A percentile compares a stretch with the other conserved stretches of the same genome.
phyloP scores from a whole-genome alignment of 2,329 filamentous ascomycete species.

The Alternaria triticina region DNA sequence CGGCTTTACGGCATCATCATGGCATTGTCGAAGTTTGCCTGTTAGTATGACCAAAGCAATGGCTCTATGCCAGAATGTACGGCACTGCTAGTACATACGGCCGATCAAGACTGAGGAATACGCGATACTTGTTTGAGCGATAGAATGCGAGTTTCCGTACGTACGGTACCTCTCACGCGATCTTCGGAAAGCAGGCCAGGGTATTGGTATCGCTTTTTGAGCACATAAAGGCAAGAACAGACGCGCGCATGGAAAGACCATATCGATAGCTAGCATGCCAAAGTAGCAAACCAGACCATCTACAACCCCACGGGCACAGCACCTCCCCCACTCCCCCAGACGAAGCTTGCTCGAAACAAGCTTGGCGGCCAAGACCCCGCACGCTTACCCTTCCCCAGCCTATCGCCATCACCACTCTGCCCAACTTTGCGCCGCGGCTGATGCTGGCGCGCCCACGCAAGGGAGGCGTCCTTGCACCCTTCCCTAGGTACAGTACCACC shows the following conservation, averaged over 20 bases:
- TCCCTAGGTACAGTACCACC: background rate
- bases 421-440: background rate
- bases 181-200: background rate
- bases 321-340: constrained; percentile 4
- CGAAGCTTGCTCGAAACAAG: constrained; percentile 27
- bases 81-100: background rate
- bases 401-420: background rate
- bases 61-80: background rate
- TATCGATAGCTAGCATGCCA: background rate
- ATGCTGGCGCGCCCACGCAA: background rate
- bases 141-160: background rate
- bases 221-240: background rate
- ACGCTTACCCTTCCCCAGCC: background rate
- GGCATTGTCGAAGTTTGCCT: background rate
- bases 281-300: background rate
- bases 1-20: background rate
- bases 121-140: constrained; percentile 6
- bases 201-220: background rate
- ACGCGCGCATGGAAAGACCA: background rate
- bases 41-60: background rate
- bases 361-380: constrained; percentile 11
- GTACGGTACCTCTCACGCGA: background rate
- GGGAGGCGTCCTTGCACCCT: background rate
- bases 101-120: background rate
- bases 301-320: background rate